A percentile compares a stretch with the other conserved stretches of the same genome.
Evolutionary conservation across 805 yeast species (phyloP).

Genomic region (Saccharomycopsis amapae): DNA sequence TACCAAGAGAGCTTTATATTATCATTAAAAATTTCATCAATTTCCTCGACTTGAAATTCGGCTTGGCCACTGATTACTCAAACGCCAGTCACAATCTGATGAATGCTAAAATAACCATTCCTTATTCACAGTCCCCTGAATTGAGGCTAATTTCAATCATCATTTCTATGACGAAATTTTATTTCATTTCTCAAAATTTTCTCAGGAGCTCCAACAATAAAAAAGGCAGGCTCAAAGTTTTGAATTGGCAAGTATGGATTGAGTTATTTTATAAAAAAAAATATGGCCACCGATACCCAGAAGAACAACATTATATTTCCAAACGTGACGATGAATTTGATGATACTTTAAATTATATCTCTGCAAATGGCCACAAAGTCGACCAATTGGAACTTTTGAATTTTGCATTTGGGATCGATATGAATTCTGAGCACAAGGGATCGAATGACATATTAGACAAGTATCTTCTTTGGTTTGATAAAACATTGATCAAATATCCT

Average conservation of each 20-base stretch:
- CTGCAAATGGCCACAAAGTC: slow-evolving; percentile 24
- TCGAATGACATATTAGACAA: slow-evolving; percentile 29
- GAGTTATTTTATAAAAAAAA: slow-evolving; percentile 4
- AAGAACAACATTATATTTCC: not conserved
- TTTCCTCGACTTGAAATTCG: not conserved
- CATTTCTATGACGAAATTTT: slow-evolving; percentile 23
- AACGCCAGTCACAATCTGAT: not conserved
- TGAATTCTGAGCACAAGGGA: slow-evolving; percentile 29
- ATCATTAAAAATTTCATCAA: slow-evolving; percentile 25
- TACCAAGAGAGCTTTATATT: slow-evolving; percentile 45
- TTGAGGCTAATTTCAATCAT: slow-evolving; percentile 19
- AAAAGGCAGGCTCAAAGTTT: not conserved
- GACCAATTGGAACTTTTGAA: slow-evolving; percentile 17
- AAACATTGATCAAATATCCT: slow-evolving; percentile 26
- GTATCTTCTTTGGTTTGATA: slow-evolving; percentile 47
- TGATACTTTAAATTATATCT: slow-evolving; percentile 22
- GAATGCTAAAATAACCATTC: not conserved
- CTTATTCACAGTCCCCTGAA: slow-evolving; percentile 26
- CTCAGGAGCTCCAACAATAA: not conserved
- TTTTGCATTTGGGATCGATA: slow-evolving; percentile 15
- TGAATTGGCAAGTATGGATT: slow-evolving; percentile 21
- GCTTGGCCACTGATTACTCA: not conserved
- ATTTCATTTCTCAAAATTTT: slow-evolving; percentile 20
- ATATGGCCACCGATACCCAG: not conserved
- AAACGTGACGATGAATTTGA: slow-evolving; percentile 28